Base-by-base conservation (phyloP, 2,329 filamentous ascomycete genomes). In the Fusarium nanum region DNA sequence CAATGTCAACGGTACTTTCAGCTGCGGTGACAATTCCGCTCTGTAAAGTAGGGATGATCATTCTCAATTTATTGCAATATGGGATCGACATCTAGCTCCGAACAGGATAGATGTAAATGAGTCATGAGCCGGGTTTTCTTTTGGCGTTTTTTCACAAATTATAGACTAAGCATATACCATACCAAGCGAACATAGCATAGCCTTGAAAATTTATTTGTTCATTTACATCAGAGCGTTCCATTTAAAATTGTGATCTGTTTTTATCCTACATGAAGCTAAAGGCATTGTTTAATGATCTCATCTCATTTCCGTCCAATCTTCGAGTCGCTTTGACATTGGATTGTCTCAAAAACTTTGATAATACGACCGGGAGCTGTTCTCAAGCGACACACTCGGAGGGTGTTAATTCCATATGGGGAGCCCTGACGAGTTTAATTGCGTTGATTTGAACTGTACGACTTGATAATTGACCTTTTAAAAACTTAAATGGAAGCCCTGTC, bases 21-120 rank as follows among this genome's bases (percentile, higher is more conserved):
- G 60, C 60, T 66, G 63, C 11, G 63, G 63, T 22, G 63, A 66
- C 20, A 66, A 66, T 25, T 53, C 63, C 3, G 32, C 49, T 5
- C 14, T 53, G 34, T 53, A 28, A 28, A 22, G 22, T n/a, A n/a
- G 5, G 10, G 49, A 52, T 52, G 5, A 16, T 53, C 34, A 7
- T 53, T 28, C 18, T 37, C 13, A 53, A 53, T 53, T 28, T 42
- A n/a, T 27, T 22, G n/a, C 25, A 22, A 41, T 42, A 53, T 53
- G n/a, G 9, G 49, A 28, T 41, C 34, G 49, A 20, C 23, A 42
- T 40, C 14, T 20, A 41, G 23, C 34, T 53, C 49, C 27, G 9
- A 28, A 22, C 22, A 25, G 34, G 34, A 42, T 12, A 53, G 34
- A 11, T 37, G 20, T 20, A 41, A 22, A 53, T n/a, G 49, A 53